Percentiles rank a stretch among this genome's conserved stretches.
Evolutionary conservation across 257 asterid species (phyloP).

Genomic region (Nicotiana paniculata): DNA sequence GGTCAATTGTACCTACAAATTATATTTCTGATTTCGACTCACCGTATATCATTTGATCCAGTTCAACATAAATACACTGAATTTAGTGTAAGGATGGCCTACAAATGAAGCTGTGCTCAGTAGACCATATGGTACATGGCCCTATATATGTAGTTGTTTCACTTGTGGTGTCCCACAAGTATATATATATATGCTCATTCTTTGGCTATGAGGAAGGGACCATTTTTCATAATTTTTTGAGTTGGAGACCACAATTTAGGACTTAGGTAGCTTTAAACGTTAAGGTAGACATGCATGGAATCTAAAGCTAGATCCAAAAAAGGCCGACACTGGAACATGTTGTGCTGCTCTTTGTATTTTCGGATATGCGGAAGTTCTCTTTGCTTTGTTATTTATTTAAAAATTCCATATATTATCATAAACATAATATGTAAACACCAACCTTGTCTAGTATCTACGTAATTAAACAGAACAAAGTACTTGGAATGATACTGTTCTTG

Average conservation of each 20-base stretch:
- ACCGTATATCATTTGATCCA: not conserved
- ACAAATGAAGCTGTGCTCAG: not conserved
- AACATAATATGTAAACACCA: not conserved
- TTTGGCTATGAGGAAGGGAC: conserved; percentile 14
- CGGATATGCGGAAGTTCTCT: not conserved
- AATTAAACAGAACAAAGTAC: not conserved
- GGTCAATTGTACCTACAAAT: not conserved
- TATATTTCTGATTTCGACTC: not conserved
- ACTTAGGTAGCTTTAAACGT: not conserved
- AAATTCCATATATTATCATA: not conserved
- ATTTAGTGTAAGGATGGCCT: not conserved
- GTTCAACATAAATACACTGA: not conserved
- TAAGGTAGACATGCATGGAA: conserved; percentile 23
- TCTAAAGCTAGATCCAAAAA: conserved; percentile 19
- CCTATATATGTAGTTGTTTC: not conserved
- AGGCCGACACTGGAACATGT: conserved; percentile 17
- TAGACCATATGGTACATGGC: not conserved
- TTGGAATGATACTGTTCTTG: too few relatives aligned
- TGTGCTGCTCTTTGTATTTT: conserved; percentile 6
- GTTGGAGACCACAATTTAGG: conserved; percentile 15
- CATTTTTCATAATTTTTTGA: conserved; percentile 5
- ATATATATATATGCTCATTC: too few relatives aligned
- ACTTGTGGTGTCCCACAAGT: not conserved
- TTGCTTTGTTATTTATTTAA: not conserved
- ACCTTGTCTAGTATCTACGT: not conserved